Conservation (phyloP, 1,284 basidiomycete genomes). For the Neotropicomus parvogracilis region DNA sequence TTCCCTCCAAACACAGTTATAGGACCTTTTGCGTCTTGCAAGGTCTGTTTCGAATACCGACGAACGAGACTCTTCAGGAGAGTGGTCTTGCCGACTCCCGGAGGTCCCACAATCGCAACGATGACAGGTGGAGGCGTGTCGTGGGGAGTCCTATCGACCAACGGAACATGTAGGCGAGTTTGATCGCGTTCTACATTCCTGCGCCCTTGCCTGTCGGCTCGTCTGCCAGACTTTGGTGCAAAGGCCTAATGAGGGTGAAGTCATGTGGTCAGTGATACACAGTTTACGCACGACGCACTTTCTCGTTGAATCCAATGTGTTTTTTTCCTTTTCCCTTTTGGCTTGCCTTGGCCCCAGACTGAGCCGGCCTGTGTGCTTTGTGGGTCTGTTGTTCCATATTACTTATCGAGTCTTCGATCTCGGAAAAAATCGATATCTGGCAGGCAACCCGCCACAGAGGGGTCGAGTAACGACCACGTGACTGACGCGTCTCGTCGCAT, state of each 20-base stretch:
- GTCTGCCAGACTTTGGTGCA: conserved; percentile 85
- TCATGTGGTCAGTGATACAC: background rate
- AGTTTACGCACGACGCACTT: conserved; percentile 47
- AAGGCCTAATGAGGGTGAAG: conserved; percentile 65
- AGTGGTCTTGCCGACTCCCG: conserved; percentile 96
- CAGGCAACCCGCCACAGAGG: conserved; percentile 15
- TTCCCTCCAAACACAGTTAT: conserved; percentile 96
- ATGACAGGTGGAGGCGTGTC: conserved; percentile 92
- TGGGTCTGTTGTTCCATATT: conserved; percentile 67
- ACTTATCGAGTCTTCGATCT: background rate
- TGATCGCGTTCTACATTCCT: conserved; percentile 93
- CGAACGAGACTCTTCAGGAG: conserved; percentile 90
- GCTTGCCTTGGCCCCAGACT: conserved; percentile 69
- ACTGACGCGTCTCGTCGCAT: conserved; percentile 23
- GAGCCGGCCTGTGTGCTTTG: conserved; percentile 73
- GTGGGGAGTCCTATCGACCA: conserved; percentile 91
- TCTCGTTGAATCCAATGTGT: conserved; percentile 83
- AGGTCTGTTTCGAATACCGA: conserved; percentile 91
- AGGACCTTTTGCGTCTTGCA: conserved; percentile 89
- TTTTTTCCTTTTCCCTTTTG: conserved; percentile 78
- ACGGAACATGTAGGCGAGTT: conserved; percentile 91
- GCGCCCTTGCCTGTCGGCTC: conserved; percentile 85
- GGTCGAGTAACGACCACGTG: conserved; percentile 27
- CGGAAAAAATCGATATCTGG: too few species aligned
- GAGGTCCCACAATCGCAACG: conserved; percentile 95